phyloP scores from a whole-genome alignment of 208 protist genomes.

The Wallacemonas sp. region DNA sequence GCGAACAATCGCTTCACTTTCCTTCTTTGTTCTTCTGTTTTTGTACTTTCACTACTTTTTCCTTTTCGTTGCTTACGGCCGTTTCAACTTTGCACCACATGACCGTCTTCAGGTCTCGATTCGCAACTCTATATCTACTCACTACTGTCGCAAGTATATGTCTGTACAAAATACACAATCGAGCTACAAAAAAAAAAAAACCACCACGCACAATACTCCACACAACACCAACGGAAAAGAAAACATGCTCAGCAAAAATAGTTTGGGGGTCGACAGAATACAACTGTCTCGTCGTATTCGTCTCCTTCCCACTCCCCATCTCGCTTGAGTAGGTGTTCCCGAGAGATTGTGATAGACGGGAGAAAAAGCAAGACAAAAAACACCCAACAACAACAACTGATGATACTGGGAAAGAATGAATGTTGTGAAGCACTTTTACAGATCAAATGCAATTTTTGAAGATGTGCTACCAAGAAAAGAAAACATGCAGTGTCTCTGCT shows the following conservation, averaged over 20 bases:
- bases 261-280: too few species aligned
- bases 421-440: neutral
- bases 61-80: slow-evolving; percentile 13
- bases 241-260: too few species aligned
- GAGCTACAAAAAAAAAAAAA: neutral
- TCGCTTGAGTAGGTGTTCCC: neutral
- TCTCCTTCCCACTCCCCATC: neutral
- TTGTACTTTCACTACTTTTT: slow-evolving; percentile 18
- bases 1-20: neutral
- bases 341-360: neutral
- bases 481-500: too few species aligned
- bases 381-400: neutral
- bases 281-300: neutral
- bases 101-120: neutral
- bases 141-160: neutral
- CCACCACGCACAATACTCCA: too few species aligned
- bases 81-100: neutral
- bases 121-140: too few species aligned
- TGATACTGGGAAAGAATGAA: neutral
- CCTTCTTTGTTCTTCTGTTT: slow-evolving; percentile 12
- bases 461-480: neutral
- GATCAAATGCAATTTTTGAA: neutral
- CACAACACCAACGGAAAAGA: too few species aligned
- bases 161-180: slow-evolving; percentile 10
- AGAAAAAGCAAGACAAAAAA: neutral